Base-by-base conservation (phyloP, 2,329 filamentous ascomycete genomes). In the Pseudogymnoascus sp. region DNA sequence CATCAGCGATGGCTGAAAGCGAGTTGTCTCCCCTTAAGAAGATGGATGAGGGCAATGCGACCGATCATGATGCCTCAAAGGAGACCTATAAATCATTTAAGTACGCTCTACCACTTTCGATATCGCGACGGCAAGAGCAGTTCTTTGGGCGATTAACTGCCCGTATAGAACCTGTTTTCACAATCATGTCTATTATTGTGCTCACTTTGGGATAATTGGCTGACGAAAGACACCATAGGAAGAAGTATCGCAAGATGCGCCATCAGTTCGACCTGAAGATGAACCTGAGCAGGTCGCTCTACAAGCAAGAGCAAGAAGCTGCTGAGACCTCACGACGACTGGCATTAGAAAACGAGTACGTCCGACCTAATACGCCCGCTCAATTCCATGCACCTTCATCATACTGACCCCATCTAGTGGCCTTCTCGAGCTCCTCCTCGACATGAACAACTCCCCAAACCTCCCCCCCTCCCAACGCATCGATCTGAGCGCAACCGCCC, bases 221-320 rank as follows among this genome's bases (percentile, higher is more conserved):
- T 56, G 25, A 56, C 47, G n/a, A 28, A 33, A 1, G 47, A 50
- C 44, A 11, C 85, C 50, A 88, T 82, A 91, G 90, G 83, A 96
- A 96, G 78, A 99, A 99, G 80, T 99, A 95, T 75, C 88, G 89
- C 70, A 95, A 95, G 82, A 90, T 94, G 86, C 87, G 89, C 76
- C 82, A 88, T 73, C 80, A 82, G 28, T 95, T 94, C 72, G 89
- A 94, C 69, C 81, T 86, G 60, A 85, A 85, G 71, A 90, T 92
- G 84, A 84, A 87, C 63, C 85, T 91, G 67, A 90, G 91, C 74
- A 94, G 96, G 76, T 83, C 87, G 62, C 81, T 94, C 65, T 94
- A 94, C 76, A 85, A 86, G 70, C 82, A 90, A 62, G 92, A 94
- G 75, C 89, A 90, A 74, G 87, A 88, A 75, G 90, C 92, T 37